Evolutionary conservation across 176 grass and related monocot species (phyloP).

Genomic region (Oryza glaberrima): DNA sequence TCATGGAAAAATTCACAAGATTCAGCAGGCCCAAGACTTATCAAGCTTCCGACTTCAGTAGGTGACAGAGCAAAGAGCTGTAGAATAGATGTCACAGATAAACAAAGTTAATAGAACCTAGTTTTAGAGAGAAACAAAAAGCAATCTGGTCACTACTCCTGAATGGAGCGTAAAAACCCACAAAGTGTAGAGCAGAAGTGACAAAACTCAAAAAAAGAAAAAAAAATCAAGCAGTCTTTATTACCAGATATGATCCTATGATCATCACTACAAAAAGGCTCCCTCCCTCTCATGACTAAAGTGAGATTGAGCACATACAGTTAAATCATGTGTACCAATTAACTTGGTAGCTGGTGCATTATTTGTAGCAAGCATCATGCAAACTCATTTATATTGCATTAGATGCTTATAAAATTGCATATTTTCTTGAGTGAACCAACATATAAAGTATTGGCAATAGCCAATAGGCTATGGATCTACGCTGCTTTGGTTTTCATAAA

Average conservation of each 20-base stretch:
- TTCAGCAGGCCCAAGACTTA: constrained; percentile 85
- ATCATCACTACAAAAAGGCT: background rate
- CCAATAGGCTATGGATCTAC: background rate
- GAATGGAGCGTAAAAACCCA: background rate
- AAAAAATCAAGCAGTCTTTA: background rate
- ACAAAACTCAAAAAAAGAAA: background rate
- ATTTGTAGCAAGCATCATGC: constrained; percentile 17
- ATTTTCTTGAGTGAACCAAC: background rate
- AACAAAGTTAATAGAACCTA: constrained; percentile 18
- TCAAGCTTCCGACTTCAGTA: constrained; percentile 90
- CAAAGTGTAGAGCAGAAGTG: background rate
- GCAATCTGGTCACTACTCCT: constrained; percentile 7
- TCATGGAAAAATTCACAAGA: constrained; percentile 98
- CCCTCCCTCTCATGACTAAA: background rate
- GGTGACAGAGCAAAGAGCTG: constrained; percentile 89
- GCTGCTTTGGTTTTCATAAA: background rate
- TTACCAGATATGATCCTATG: background rate
- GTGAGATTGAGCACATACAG: background rate
- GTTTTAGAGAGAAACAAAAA: background rate
- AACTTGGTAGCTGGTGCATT: background rate
- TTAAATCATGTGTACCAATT: background rate
- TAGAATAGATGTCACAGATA: constrained; percentile 21
- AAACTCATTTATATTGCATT: background rate
- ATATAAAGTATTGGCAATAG: background rate
- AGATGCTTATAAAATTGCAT: background rate